These are phyloP conservation scores for Eucalyptus cloeziana DNA, from an alignment of 345 rosid genomes.

Conservation along the genomic window DNA sequence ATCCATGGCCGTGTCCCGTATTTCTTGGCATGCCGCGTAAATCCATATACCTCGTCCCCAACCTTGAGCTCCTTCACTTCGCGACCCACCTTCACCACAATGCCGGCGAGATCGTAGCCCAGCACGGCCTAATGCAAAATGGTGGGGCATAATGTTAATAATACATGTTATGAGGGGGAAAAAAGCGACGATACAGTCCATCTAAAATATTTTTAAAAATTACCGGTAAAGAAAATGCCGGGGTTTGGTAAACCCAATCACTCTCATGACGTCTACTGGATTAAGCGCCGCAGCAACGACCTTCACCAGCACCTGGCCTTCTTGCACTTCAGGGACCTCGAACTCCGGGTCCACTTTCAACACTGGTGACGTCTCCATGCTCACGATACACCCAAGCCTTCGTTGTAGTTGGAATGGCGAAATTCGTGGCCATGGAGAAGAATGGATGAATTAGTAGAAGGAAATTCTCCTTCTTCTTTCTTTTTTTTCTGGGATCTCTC, in stretches of 20 bases:
- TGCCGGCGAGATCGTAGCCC: slow-evolving; percentile 78
- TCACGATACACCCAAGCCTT: slow-evolving; percentile 67
- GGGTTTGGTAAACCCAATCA: slow-evolving; percentile 61
- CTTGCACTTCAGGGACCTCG: slow-evolving; percentile 50
- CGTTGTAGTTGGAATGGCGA: slow-evolving; percentile 31
- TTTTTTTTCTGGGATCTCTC: neutral
- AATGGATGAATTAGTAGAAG: neutral
- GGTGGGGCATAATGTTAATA: neutral
- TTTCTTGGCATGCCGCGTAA: slow-evolving; percentile 22
- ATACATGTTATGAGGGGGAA: neutral
- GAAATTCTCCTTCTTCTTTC: neutral
- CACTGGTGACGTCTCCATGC: slow-evolving; percentile 44
- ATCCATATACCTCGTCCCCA: slow-evolving; percentile 75
- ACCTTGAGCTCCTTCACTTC: slow-evolving; percentile 52
- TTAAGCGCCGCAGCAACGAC: slow-evolving; percentile 78
- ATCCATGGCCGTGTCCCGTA: slow-evolving; percentile 50
- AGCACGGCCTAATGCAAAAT: slow-evolving; percentile 44
- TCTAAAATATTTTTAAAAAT: neutral
- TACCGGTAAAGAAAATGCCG: slow-evolving; percentile 66
- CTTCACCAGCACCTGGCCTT: slow-evolving; percentile 70
- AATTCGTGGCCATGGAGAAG: neutral
- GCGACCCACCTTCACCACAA: slow-evolving; percentile 60
- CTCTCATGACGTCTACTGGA: slow-evolving; percentile 59
- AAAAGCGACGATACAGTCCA: neutral
- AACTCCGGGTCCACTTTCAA: slow-evolving; percentile 51